phyloP scores from a whole-genome alignment of 208 protist genomes.

The Wallacemonas sp. region DNA sequence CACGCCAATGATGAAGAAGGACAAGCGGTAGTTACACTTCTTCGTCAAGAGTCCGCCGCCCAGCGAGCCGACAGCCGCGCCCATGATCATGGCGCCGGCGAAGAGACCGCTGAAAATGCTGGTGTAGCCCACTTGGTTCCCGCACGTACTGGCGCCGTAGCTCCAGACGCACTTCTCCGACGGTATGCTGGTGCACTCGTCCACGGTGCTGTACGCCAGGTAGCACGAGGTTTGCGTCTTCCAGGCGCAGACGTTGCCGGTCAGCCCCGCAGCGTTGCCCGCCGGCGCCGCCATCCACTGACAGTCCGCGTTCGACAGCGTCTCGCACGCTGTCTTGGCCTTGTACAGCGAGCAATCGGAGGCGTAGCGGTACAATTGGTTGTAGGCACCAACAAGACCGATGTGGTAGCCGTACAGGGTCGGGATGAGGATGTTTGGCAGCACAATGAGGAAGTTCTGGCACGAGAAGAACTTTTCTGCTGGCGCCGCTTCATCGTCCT shows the following conservation, averaged over 20 bases:
- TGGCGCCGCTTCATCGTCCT: background rate
- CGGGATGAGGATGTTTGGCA: constrained; percentile 23
- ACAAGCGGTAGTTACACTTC: constrained; percentile 36
- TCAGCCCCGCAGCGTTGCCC: constrained; percentile 15
- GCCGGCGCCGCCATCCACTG: constrained; percentile 19
- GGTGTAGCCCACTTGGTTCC: constrained; percentile 45
- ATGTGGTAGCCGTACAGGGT: constrained; percentile 44
- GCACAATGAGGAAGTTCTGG: constrained; percentile 16
- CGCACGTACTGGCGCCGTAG: constrained; percentile 30
- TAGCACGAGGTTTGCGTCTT: constrained; percentile 38
- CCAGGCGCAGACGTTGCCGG: constrained; percentile 29
- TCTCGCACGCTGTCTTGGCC: constrained; percentile 26
- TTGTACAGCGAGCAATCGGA: constrained; percentile 53
- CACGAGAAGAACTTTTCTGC: constrained; percentile 17
- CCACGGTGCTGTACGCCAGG: constrained; percentile 25
- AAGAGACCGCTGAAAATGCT: constrained; percentile 53
- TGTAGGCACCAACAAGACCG: constrained; percentile 51
- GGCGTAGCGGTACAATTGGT: constrained; percentile 34
- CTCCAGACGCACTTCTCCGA: constrained; percentile 38
- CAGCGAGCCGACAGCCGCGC: constrained; percentile 48
- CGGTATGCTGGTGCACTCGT: constrained; percentile 20
- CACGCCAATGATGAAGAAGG: constrained; percentile 48
- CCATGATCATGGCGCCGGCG: constrained; percentile 64
- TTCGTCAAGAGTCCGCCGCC: constrained; percentile 35
- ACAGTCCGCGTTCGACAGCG: constrained; percentile 29